These are phyloP conservation scores for Stentor coeruleus DNA, from an alignment of 73 alveolate genomes.

Conservation along the genomic window DNA sequence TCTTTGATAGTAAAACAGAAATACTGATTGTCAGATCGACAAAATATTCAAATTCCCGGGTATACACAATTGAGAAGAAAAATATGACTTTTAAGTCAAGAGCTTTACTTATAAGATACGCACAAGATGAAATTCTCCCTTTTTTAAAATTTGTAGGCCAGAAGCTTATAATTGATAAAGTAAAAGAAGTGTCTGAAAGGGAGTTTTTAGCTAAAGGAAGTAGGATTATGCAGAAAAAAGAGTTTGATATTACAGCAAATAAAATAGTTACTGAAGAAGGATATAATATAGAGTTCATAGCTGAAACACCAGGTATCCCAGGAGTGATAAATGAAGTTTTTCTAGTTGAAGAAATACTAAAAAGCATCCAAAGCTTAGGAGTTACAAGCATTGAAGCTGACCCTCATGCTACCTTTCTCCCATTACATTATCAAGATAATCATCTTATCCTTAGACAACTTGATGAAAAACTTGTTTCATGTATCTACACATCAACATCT, in stretches of 20 bases:
- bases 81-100: background rate
- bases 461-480: background rate
- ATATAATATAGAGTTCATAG: background rate
- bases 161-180: background rate
- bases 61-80: background rate
- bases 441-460: background rate
- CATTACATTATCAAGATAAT: background rate
- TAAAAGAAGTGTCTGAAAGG: background rate
- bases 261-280: background rate
- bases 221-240: background rate
- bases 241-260: background rate
- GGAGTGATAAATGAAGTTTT: background rate
- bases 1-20: background rate
- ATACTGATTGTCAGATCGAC: background rate
- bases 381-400: background rate
- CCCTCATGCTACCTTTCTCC: background rate
- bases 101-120: background rate
- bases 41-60: background rate
- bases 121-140: slow-evolving; percentile 9
- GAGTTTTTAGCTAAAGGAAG: background rate
- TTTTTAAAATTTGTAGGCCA: background rate
- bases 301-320: background rate
- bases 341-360: background rate
- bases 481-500: no score
- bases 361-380: background rate